phyloP scores from a whole-genome alignment of 2,329 filamentous ascomycete species.

The Fusarium robinianum region DNA sequence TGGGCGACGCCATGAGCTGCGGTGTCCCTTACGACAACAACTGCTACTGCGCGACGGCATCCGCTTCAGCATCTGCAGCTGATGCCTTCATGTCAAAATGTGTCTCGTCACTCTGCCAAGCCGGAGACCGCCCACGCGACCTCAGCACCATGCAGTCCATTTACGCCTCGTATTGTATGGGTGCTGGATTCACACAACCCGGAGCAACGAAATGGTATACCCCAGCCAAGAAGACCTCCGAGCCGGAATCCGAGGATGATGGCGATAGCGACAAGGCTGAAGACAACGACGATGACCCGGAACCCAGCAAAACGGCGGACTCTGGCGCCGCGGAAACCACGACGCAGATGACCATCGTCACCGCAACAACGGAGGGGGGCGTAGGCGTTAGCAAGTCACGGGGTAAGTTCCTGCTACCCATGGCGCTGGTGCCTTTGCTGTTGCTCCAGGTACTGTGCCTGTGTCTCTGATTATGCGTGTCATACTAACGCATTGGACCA shows the following conservation, averaged over 20 bases:
- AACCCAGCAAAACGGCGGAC: slow-evolving; percentile 30
- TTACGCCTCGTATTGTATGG: slow-evolving; percentile 37
- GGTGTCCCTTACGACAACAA: slow-evolving; percentile 32
- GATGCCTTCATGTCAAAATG: slow-evolving; percentile 30
- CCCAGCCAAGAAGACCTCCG: slow-evolving; percentile 28
- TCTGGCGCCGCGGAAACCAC: slow-evolving; percentile 24
- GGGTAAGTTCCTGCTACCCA: slow-evolving; percentile 39
- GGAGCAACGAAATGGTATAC: slow-evolving; percentile 34
- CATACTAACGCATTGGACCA: slow-evolving; percentile 6
- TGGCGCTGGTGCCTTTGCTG: slow-evolving; percentile 32
- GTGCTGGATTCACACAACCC: slow-evolving; percentile 32
- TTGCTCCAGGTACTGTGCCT: slow-evolving; percentile 37
- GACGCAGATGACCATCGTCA: slow-evolving; percentile 33
- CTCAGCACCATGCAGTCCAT: slow-evolving; percentile 33
- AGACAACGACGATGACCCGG: slow-evolving; percentile 15
- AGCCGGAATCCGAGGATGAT: slow-evolving; percentile 8
- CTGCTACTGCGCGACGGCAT: slow-evolving; percentile 35
- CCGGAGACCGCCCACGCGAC: slow-evolving; percentile 30
- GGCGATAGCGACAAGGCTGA: not conserved
- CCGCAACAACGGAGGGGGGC: slow-evolving; percentile 32
- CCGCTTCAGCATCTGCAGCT: slow-evolving; percentile 26
- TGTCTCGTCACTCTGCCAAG: slow-evolving; percentile 23
- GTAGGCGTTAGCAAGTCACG: slow-evolving; percentile 27
- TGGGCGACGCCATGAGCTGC: slow-evolving; percentile 32
- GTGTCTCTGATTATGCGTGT: not conserved